Evolutionary conservation across 371 early-diverging fungal genomes (phyloP).

Genomic region (Mortierella polycephala): DNA sequence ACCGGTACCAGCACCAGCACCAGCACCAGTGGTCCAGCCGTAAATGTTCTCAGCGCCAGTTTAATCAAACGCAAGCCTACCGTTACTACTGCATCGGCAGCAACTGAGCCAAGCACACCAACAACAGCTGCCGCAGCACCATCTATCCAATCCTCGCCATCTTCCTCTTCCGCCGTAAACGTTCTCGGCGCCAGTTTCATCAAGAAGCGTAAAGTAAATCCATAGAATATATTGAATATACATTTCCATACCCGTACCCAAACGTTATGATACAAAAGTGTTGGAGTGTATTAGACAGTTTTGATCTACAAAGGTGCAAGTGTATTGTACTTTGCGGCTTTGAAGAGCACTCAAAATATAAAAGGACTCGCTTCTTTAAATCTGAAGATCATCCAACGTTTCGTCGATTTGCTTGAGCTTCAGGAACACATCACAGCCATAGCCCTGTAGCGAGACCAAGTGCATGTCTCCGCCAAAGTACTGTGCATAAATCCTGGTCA

Average conservation of each 20-base stretch:
- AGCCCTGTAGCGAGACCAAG: constrained; percentile 84
- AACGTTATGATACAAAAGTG: no score
- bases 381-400: constrained; percentile 59
- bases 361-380: constrained; percentile 21
- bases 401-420: constrained; percentile 83
- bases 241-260: no score
- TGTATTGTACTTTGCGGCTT: not conserved
- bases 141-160: not conserved
- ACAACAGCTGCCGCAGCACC: constrained; percentile 4
- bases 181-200: constrained; percentile 30
- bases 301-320: not conserved
- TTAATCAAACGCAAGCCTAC: constrained; percentile 27
- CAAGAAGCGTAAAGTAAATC: constrained; percentile 36
- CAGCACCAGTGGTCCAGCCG: not conserved
- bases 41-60: constrained; percentile 17
- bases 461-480: constrained; percentile 95
- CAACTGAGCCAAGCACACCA: not conserved
- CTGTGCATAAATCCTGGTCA: constrained; percentile 92
- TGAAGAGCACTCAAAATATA: not conserved
- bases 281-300: not conserved
- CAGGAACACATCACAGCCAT: constrained; percentile 95
- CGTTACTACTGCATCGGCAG: not conserved
- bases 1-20: not conserved
- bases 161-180: constrained; percentile 18
- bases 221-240: not conserved